These are phyloP conservation scores for Mucor lusitanicus DNA, from an alignment of 371 early-diverging fungal genomes.

Conservation along the genomic window DNA sequence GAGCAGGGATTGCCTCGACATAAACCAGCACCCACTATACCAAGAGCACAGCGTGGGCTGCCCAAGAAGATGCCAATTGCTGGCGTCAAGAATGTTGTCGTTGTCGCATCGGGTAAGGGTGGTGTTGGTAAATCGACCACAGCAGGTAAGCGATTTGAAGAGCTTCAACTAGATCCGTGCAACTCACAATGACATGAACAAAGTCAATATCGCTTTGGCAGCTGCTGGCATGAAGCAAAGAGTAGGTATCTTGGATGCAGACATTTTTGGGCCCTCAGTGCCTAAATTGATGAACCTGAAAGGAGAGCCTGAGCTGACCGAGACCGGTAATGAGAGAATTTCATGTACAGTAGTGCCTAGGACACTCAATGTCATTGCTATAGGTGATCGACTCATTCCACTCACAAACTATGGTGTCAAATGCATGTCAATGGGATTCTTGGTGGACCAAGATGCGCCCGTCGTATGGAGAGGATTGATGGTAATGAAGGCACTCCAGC, in stretches of 20 bases:
- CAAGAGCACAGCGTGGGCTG: slow-evolving; percentile 65
- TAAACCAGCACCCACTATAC: slow-evolving; percentile 50
- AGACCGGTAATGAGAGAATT: slow-evolving; percentile 38
- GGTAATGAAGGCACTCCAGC: slow-evolving; percentile 94
- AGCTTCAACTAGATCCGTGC: background rate
- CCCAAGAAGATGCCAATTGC: slow-evolving; percentile 68
- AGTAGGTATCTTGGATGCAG: slow-evolving; percentile 88
- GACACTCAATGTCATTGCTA: background rate
- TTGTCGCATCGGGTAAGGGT: slow-evolving; percentile 89
- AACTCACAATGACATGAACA: background rate
- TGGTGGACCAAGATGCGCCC: slow-evolving; percentile 74
- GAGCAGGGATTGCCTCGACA: slow-evolving; percentile 43
- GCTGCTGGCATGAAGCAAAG: slow-evolving; percentile 61
- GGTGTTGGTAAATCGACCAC: slow-evolving; percentile 92
- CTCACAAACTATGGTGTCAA: slow-evolving; percentile 82
- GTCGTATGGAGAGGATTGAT: slow-evolving; percentile 93
- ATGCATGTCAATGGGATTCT: slow-evolving; percentile 92
- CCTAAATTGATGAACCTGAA: slow-evolving; percentile 83
- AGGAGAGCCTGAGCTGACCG: slow-evolving; percentile 70
- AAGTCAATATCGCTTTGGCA: slow-evolving; percentile 82
- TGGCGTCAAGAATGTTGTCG: slow-evolving; percentile 72
- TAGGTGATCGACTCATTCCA: slow-evolving; percentile 68
- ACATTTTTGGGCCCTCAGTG: slow-evolving; percentile 90
- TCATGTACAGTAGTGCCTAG: background rate
- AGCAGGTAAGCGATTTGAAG: slow-evolving; percentile 54